These are phyloP conservation scores for Tuber microsphaerosporum DNA, from an alignment of 495 filamentous ascomycete species.

Conservation along the genomic window DNA sequence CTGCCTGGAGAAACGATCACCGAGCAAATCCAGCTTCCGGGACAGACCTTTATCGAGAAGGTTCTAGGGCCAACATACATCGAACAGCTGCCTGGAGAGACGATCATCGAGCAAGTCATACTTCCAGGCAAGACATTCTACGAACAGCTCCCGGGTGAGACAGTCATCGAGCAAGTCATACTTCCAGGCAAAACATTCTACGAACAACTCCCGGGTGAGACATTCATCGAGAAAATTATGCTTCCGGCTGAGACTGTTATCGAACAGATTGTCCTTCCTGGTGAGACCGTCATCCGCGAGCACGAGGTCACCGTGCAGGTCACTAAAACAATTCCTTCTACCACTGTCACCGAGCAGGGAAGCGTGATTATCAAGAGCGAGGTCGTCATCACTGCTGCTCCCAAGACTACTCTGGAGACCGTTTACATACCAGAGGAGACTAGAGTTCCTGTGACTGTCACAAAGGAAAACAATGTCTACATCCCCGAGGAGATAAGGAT, in stretches of 20 bases:
- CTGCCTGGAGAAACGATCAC: constrained; percentile 28
- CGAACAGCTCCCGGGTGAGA: constrained; percentile 34
- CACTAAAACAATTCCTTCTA: constrained; percentile 29
- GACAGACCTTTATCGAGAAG: constrained; percentile 35
- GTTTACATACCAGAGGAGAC: constrained; percentile 28
- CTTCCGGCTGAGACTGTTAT: constrained; percentile 32
- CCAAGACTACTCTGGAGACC: constrained; percentile 22
- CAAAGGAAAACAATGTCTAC: constrained; percentile 17
- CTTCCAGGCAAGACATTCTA: constrained; percentile 23
- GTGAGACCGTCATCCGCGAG: background rate
- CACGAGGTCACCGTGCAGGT: constrained; percentile 20
- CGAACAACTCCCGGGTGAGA: constrained; percentile 33
- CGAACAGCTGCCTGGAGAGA: constrained; percentile 30
- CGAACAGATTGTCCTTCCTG: constrained; percentile 29
- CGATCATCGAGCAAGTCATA: constrained; percentile 30
- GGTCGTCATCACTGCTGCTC: constrained; percentile 28
- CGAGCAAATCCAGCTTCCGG: constrained; percentile 30
- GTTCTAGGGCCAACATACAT: constrained; percentile 22
- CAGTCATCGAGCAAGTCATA: constrained; percentile 29
- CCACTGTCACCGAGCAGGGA: constrained; percentile 22
- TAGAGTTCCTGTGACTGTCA: constrained; percentile 23
- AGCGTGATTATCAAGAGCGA: constrained; percentile 24
- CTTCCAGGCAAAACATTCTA: constrained; percentile 18
- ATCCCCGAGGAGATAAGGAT: constrained; percentile 16
- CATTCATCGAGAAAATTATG: constrained; percentile 30